Base-by-base conservation (phyloP, 2,329 filamentous ascomycete genomes). In the Fusarium sterilihyphosum region DNA sequence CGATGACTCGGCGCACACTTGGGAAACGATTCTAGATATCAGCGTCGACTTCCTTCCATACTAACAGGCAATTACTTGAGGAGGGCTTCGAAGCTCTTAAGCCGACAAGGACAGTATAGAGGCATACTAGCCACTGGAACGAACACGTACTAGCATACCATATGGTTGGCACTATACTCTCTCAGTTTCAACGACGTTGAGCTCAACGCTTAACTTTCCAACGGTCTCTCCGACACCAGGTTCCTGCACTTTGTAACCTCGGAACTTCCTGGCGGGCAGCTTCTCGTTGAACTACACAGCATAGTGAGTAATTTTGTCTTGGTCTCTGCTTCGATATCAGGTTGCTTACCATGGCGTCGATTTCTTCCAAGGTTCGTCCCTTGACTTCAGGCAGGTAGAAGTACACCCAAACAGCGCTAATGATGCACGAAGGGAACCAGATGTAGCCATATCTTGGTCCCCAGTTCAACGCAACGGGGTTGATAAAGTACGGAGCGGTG, bases 401-500 rank as follows among this genome's bases (percentile, higher is more conserved):
- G 38, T 65, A 77, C 1, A 77, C 75, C 75, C 75, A 77, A 18
- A 50, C 59, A 10, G 71, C 71, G 2, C 67, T 63, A 3, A 77
- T n/a, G 16, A 77, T 67, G 8, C 73, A 77, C 3, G 75, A 74
- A 3, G 75, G 75, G 5, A 77, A 77, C 75, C 75, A 77, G 8
- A 77, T 77, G 3, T 71, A 77, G 7, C 75, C 75, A 7, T 77
- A 77, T 73, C 75, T 54, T 14, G 75, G 75, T 1, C 75, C 75
- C 75, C 75, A 77, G 17, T 77, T 76, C 14, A 77, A 33, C 3
- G 75, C 66, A 4, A 67, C 73, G 3, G 75, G 75, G 18, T 77
- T 77, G 5, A 77, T 77, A 13, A 77, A 77, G 29, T 77, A 77
- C 0, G 75, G 75, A 14, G 75, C 73, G 1, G 75, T 77, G 16